Percentiles rank a stretch among this genome's conserved stretches.
Evolutionary conservation across 1,139 yeast species (phyloP).

Genomic region (Hansenula sp.): DNA sequence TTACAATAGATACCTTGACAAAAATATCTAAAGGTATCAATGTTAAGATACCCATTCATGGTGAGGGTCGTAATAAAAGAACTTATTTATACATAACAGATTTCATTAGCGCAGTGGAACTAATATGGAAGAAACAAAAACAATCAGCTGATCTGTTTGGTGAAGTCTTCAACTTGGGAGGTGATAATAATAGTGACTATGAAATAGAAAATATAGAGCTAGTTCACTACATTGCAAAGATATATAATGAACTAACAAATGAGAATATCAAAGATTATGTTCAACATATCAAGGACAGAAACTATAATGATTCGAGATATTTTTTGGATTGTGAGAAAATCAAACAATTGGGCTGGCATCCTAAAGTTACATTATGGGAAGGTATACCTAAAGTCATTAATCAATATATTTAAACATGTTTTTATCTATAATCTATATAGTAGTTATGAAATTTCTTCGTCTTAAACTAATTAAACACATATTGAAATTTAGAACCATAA

Average conservation of each 20-base stretch:
- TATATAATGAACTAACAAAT: constrained; percentile 16
- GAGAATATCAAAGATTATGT: constrained; percentile 22
- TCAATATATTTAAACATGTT: neutral
- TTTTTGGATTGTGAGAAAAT: constrained; percentile 38
- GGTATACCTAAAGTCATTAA: constrained; percentile 28
- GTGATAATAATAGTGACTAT: constrained; percentile 23
- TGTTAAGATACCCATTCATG: constrained; percentile 35
- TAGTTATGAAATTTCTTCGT: too few relatives aligned
- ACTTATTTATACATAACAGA: constrained; percentile 47
- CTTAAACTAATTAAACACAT: constrained; percentile 12
- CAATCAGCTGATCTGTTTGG: constrained; percentile 26
- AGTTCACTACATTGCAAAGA: constrained; percentile 26
- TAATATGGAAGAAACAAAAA: constrained; percentile 31
- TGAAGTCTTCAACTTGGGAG: constrained; percentile 45
- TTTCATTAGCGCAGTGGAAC: constrained; percentile 40
- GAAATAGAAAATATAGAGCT: constrained; percentile 40
- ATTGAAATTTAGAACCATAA: constrained; percentile 51
- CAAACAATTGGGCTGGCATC: constrained; percentile 44
- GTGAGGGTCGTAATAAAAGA: constrained; percentile 44
- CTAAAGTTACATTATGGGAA: constrained; percentile 29
- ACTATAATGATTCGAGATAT: constrained; percentile 48
- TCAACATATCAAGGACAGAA: constrained; percentile 40
- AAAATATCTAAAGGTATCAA: neutral
- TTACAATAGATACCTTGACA: constrained; percentile 20
- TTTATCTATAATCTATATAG: neutral